These are phyloP conservation scores for Aspergillus bombycis DNA, from an alignment of 2,329 filamentous ascomycete species.

Conservation along the genomic window DNA sequence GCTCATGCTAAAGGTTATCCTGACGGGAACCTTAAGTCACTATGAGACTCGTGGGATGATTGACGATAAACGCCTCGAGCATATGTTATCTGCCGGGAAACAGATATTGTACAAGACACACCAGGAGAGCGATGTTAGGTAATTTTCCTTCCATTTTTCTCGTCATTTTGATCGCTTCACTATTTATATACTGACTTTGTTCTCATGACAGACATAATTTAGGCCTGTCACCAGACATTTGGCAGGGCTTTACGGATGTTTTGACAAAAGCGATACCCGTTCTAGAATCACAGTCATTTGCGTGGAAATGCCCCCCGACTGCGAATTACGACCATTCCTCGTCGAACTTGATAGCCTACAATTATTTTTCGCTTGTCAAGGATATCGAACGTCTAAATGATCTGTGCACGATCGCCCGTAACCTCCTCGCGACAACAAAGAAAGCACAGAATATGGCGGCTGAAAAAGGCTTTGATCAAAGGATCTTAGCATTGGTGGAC, in stretches of 20 bases:
- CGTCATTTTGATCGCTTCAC: not conserved
- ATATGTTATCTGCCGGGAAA: slow-evolving; percentile 62
- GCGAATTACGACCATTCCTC: slow-evolving; percentile 62
- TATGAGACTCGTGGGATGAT: slow-evolving; percentile 64
- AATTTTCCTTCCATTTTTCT: slow-evolving; percentile 10
- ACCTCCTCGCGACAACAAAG: slow-evolving; percentile 64
- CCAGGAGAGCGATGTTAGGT: slow-evolving; percentile 58
- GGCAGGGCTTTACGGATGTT: slow-evolving; percentile 62
- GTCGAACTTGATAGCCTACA: slow-evolving; percentile 63
- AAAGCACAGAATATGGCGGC: slow-evolving; percentile 66
- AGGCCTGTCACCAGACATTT: slow-evolving; percentile 60
- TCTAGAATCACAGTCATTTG: slow-evolving; percentile 64
- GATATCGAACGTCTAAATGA: slow-evolving; percentile 67
- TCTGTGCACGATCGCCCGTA: slow-evolving; percentile 63
- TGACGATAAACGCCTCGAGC: slow-evolving; percentile 60
- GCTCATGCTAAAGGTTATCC: slow-evolving; percentile 51
- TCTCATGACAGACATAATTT: slow-evolving; percentile 54
- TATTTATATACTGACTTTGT: slow-evolving; percentile 11
- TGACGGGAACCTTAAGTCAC: slow-evolving; percentile 56
- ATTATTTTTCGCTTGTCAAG: slow-evolving; percentile 61
- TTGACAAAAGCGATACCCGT: slow-evolving; percentile 63
- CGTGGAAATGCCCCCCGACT: slow-evolving; percentile 59
- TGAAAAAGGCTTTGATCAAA: slow-evolving; percentile 61
- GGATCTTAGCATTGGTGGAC: slow-evolving; percentile 64
- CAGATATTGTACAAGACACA: slow-evolving; percentile 62